Conservation (phyloP, 192 early-diverging fungal genomes). For the Cetraspora pellucida region DNA sequence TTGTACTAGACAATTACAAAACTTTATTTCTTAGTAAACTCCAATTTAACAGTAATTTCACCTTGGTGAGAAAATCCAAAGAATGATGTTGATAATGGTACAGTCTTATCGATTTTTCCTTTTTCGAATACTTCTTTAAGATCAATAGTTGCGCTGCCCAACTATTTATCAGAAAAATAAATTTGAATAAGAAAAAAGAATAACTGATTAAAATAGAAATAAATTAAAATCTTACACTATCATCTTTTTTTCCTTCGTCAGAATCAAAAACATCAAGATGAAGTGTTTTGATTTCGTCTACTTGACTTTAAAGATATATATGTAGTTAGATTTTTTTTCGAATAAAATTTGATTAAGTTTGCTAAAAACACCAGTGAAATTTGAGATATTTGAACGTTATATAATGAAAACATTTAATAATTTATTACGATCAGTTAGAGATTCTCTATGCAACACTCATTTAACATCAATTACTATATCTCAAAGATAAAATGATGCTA, state of each 20-base stretch:
- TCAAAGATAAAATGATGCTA: too few species aligned
- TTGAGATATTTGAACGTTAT: too few species aligned
- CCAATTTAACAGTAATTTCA: conserved; percentile 34
- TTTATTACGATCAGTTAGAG: too few species aligned
- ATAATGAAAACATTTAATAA: too few species aligned
- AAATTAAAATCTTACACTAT: conserved; percentile 19
- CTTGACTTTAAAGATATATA: conserved; percentile 30
- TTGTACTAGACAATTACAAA: too few species aligned
- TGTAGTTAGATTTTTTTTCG: conserved; percentile 20
- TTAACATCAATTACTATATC: too few species aligned
- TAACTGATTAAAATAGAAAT: not conserved
- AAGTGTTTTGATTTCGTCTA: not conserved
- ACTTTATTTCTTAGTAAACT: not conserved
- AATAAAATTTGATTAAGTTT: too few species aligned
- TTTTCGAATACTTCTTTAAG: conserved; percentile 19
- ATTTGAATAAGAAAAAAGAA: not conserved
- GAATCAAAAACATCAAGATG: conserved; percentile 38
- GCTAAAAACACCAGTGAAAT: too few species aligned
- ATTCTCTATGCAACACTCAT: too few species aligned
- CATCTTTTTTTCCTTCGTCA: conserved; percentile 32
- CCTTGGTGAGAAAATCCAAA: conserved; percentile 33
- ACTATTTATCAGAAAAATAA: conserved; percentile 6
- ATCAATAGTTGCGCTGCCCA: conserved; percentile 34
- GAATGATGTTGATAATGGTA: conserved; percentile 26
- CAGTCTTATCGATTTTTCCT: conserved; percentile 4